Base-by-base conservation (phyloP, 257 asterid genomes). In the Haberlea rhodopensis region DNA sequence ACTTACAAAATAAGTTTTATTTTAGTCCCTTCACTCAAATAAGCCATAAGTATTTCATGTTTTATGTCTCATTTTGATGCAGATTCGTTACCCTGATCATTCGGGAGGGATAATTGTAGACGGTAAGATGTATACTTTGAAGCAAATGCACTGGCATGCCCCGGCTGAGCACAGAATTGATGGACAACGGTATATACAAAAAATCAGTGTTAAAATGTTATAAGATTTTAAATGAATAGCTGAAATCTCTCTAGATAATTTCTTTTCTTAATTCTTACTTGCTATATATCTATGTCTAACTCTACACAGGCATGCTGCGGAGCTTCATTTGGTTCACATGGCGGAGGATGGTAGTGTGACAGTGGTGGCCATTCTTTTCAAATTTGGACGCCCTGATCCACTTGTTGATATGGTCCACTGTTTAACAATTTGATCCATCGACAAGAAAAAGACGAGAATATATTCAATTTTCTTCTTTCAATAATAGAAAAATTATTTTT, bases 101-200 rank as follows among this genome's bases (percentile, higher is more conserved):
- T 64, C 85, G 1, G 97, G 96, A 20, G 46, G 43, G 5, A 11
- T 92, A 65, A 40, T 73, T 11, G 62, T 87, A 10, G 76, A 84
- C 48, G 85, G 82, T 23, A 90, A 85, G 70, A 69, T 31, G 53
- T 86, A 79, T 66, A 55, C 45, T 22, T 66, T 90, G 81, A 82
- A 73, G 81, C 95, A 90, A 63, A 82, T 90, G 96, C 97, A 87
- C 40, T 90, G 96, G 96, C 97, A 90, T 63, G 66, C 95, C 70
- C 97, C 97, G 20, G 81, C 97, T 4, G 97, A 90, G 52, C 97
- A 90, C 79, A 79, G 74, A 54, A 70, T 87, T 24, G 66, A 90
- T 48, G 97, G 96, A 53, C 63, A 75, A 11, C 84, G 53, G 96
- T 89, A 78, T n/a, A 77, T 9, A 15, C n/a, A n/a, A n/a, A n/a